Evolutionary conservation across 2,329 filamentous ascomycete species (phyloP).

Genomic region (Botryosphaeria dothidea): DNA sequence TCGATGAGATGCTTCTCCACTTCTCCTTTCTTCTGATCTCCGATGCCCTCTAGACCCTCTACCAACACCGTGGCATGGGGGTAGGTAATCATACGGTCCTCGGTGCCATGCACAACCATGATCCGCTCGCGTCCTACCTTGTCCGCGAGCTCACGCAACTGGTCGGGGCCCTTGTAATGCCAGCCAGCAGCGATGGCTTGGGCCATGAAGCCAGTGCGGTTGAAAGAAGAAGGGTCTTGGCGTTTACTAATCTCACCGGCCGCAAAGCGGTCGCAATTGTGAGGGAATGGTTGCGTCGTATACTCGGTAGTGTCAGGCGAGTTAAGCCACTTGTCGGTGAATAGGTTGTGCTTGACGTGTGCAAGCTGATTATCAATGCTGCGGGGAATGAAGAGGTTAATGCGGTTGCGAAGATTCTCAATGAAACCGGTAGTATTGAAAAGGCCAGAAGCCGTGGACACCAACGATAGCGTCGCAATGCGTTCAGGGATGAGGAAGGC

Average conservation of each 20-base stretch:
- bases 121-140: conserved; percentile 72
- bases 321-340: conserved; percentile 63
- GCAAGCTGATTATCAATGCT: conserved; percentile 65
- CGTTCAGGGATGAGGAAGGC: conserved; percentile 48
- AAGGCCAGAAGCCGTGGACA: conserved; percentile 51
- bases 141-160: conserved; percentile 67
- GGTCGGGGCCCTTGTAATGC: conserved; percentile 71
- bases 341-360: conserved; percentile 66
- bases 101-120: conserved; percentile 72
- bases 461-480: conserved; percentile 51
- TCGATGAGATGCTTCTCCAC: conserved; percentile 64
- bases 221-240: conserved; percentile 60
- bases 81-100: conserved; percentile 76
- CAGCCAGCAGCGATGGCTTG: conserved; percentile 78
- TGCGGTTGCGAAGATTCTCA: conserved; percentile 63
- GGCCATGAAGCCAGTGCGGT: conserved; percentile 67
- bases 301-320: conserved; percentile 54
- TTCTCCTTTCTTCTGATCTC: conserved; percentile 42
- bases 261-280: conserved; percentile 79
- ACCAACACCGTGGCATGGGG: conserved; percentile 70
- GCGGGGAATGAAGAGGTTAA: conserved; percentile 65
- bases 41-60: conserved; percentile 51
- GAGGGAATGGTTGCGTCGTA: conserved; percentile 59
- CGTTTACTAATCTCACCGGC: conserved; percentile 78
- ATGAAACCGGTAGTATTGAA: conserved; percentile 56